Conservation (phyloP, 768 basidiomycete genomes). For the Boletellus sp. region DNA sequence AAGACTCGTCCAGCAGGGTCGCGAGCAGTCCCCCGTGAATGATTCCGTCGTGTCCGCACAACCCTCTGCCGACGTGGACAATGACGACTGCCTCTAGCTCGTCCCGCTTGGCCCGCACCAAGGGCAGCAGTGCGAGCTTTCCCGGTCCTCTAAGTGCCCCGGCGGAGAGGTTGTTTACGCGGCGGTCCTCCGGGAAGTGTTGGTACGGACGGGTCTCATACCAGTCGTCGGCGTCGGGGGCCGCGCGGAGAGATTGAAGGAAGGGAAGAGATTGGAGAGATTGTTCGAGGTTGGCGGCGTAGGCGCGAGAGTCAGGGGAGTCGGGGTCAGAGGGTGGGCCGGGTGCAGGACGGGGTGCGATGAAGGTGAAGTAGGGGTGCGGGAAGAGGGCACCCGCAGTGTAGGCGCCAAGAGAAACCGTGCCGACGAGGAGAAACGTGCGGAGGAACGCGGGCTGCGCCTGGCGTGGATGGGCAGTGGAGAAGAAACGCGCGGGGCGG, state of each 20-base stretch:
- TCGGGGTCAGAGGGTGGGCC: conserved; percentile 54
- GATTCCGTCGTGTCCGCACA: conserved; percentile 95
- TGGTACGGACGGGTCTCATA: conserved; percentile 77
- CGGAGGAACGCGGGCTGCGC: conserved; percentile 11
- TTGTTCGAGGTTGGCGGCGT: conserved; percentile 60
- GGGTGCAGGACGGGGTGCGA: conserved; percentile 77
- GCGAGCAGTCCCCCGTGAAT: conserved; percentile 91
- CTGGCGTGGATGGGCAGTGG: conserved; percentile 3
- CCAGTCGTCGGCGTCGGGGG: conserved; percentile 56
- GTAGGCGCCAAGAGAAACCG: conserved; percentile 34
- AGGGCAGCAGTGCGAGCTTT: conserved; percentile 73
- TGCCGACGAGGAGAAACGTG: conserved; percentile 18
- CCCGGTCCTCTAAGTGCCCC: conserved; percentile 87
- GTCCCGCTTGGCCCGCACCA: conserved; percentile 72
- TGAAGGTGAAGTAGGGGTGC: conserved; percentile 56
- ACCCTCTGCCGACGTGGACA: conserved; percentile 76
- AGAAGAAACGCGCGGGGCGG: conserved; percentile 15
- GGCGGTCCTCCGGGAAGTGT: conserved; percentile 62
- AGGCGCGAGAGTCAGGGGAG: conserved; percentile 54
- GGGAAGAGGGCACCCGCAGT: conserved; percentile 66
- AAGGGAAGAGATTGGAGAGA: conserved; percentile 62
- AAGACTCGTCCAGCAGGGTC: conserved; percentile 81
- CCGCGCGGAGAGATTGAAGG: conserved; percentile 49
- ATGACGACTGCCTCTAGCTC: conserved; percentile 70
- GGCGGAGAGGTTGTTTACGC: conserved; percentile 80